Evolutionary conservation across 2,329 filamentous ascomycete genomes (phyloP), one percentile per base, ranked within the genome.

Genomic region (Lecanicillium sp.): DNA sequence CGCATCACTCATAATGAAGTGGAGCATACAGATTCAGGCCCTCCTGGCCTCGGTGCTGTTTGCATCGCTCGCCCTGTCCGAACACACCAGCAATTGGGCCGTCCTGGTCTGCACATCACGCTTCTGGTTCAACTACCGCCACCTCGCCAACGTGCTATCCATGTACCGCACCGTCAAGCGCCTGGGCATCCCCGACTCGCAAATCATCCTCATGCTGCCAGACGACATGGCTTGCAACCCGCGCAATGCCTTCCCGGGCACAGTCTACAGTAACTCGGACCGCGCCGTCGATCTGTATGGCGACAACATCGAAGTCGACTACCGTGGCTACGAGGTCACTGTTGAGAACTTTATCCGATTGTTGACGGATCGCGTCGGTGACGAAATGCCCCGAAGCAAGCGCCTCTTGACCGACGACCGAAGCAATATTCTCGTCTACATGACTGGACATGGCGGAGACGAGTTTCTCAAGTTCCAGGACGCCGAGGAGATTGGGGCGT

Each of bases 171-270:
- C 92, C 41, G 92, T 98, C 46, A 98, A 98, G 68, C 85, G 92
- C 11, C 80, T 98, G 28, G 92, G 92, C 34, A 98, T 98, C 43
- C 92, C 92, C 27, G 92, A 98, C 64, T 95, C 87, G 37, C 92
- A 98, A 60, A 98, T 98, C 64, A 96, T 98, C 59, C 83, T 98
- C 49, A 96, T 98, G 89, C 78, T 98, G n/a, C 92, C 92, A 16
- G 92, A 98, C 61, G 92, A 98, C 67, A 96, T 98, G 87, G 92
- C 92, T 29, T 98, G 92, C 72, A 98, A 98, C 64, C 92, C 92
- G 22, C 87, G 92, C 54, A 98, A 98, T 60, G 88, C 89, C 35
- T 98, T 98, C 60, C 89, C 92, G 0, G 92, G 92, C 37, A 95
- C 89, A 38, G 92, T 98, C 20, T 98, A 96, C 73, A 95, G 92